A percentile compares a stretch with the other conserved stretches of the same genome.
Evolutionary conservation across 2,329 filamentous ascomycete species (phyloP).

Genomic region (Pyrenochaeta sp.): DNA sequence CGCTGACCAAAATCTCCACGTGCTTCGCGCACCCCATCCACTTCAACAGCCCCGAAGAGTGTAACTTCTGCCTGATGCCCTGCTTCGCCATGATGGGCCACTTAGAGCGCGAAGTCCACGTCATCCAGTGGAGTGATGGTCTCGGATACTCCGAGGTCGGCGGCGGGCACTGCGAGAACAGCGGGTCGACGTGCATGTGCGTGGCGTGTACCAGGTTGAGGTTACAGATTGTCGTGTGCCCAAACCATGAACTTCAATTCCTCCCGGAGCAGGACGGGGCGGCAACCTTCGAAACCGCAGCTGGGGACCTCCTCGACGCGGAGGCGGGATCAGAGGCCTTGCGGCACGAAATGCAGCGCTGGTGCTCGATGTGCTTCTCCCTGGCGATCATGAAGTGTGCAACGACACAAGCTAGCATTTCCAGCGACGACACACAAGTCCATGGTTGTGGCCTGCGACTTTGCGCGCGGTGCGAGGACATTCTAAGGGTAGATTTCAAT

Average conservation of each 20-base stretch:
- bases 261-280: neutral
- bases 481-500: conserved; percentile 13
- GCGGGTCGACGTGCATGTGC: conserved; percentile 35
- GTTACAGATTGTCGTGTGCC: conserved; percentile 33
- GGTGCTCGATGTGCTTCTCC: conserved; percentile 43
- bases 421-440: conserved; percentile 9
- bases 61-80: conserved; percentile 53
- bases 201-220: conserved; percentile 23
- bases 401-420: conserved; percentile 8
- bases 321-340: conserved; percentile 10
- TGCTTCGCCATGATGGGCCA: conserved; percentile 52
- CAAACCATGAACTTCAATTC: conserved; percentile 17
- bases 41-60: conserved; percentile 37
- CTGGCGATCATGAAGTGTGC: conserved; percentile 25
- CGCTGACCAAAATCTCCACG: conserved; percentile 44
- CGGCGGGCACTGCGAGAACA: conserved; percentile 46
- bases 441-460: conserved; percentile 38
- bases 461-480: conserved; percentile 26
- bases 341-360: conserved; percentile 26
- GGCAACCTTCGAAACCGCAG: conserved; percentile 11
- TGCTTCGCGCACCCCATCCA: conserved; percentile 52
- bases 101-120: conserved; percentile 41
- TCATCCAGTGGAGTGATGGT: conserved; percentile 45
- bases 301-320: conserved; percentile 19
- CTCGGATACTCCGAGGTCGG: conserved; percentile 49